Evolutionary conservation across 305 asterid species (phyloP).

Genomic region (Solanum hybrid): DNA sequence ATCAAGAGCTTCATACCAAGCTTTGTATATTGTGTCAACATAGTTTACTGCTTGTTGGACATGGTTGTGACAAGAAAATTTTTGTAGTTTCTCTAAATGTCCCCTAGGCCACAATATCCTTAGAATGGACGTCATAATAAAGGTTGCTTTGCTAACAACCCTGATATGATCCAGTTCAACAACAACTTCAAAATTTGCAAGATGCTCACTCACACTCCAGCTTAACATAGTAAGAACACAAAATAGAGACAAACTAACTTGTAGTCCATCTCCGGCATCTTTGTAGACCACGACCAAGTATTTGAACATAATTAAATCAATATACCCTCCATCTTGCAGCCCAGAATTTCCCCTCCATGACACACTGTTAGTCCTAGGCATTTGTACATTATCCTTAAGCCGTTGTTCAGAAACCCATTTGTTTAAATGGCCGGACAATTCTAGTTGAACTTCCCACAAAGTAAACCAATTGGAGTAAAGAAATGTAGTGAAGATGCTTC

Average conservation of each 20-base stretch:
- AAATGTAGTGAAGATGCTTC: background rate
- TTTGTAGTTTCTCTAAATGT: background rate
- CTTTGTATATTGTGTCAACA: background rate
- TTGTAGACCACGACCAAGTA: background rate
- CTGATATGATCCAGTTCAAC: slow-evolving; percentile 69
- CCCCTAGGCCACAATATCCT: background rate
- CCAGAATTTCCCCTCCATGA: background rate
- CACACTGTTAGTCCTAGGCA: background rate
- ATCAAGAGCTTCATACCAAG: too few species aligned
- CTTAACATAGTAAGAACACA: slow-evolving; percentile 87
- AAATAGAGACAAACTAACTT: slow-evolving; percentile 49
- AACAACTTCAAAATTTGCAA: slow-evolving; percentile 50
- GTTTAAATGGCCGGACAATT: background rate
- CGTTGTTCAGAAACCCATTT: background rate
- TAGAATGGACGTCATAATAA: background rate
- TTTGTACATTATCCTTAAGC: background rate
- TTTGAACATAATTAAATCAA: background rate
- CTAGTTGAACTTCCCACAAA: background rate
- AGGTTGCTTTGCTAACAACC: slow-evolving; percentile 39
- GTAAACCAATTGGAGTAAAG: background rate
- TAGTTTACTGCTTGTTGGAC: background rate
- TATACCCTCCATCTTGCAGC: background rate
- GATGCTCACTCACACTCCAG: slow-evolving; percentile 82
- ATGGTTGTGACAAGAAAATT: background rate
- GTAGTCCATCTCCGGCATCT: background rate